A percentile compares a stretch with the other conserved stretches of the same genome.
phyloP scores from a whole-genome alignment of 2,329 filamentous ascomycete genomes.

The Alternaria viburni region DNA sequence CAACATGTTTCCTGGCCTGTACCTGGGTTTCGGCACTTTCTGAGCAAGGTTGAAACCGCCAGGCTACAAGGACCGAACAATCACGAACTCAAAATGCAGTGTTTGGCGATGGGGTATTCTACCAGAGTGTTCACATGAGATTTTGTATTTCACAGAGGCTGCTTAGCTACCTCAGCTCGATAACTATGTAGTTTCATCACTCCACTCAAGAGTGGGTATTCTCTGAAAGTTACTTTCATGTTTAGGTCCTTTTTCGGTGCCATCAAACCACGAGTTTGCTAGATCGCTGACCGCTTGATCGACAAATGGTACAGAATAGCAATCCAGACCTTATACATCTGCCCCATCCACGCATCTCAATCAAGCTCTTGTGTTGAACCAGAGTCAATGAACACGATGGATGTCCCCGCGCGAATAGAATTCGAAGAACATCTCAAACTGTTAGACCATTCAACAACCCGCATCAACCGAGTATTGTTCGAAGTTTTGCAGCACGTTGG shows the following conservation, averaged over 20 bases:
- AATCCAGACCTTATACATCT: neutral
- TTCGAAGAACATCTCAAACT: neutral
- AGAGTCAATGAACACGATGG: neutral
- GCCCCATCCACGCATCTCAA: rapidly evolving
- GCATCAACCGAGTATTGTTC: neutral
- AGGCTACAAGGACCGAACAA: neutral
- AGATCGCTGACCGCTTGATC: neutral
- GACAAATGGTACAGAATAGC: neutral
- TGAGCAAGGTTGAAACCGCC: neutral
- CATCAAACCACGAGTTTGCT: neutral
- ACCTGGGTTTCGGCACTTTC: neutral
- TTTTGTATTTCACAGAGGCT: neutral
- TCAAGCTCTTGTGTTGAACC: neutral
- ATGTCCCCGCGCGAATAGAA: neutral
- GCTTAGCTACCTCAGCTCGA: neutral
- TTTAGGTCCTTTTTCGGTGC: neutral
- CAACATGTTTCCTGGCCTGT: neutral
- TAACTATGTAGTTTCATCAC: neutral
- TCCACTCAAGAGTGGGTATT: neutral
- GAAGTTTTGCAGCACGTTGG: neutral
- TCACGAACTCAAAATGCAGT: neutral
- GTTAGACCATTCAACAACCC: rapidly evolving
- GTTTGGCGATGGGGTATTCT: neutral
- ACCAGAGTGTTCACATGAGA: neutral
- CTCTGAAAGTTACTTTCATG: rapidly evolving